Percentiles rank a stretch among this genome's conserved stretches.
These are phyloP conservation scores for Sphaerulina vaccinii DNA, from an alignment of 2,329 filamentous ascomycete species.

Conservation along the genomic window DNA sequence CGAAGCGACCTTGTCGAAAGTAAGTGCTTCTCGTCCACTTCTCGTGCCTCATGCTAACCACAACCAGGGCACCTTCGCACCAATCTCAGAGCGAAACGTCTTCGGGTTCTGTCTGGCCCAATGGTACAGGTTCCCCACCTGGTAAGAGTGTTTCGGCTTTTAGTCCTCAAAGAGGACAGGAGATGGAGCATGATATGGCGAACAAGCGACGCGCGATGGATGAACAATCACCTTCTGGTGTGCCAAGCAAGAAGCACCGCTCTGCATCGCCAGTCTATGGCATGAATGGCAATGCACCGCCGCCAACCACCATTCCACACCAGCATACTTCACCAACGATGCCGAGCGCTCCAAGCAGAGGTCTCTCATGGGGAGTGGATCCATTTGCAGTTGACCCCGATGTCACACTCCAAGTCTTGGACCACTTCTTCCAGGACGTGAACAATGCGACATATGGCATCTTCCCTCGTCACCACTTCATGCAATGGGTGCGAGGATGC, in stretches of 20 bases:
- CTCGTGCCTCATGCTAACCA: constrained; percentile 23
- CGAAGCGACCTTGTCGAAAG: constrained; percentile 81
- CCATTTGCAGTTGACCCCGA: constrained; percentile 54
- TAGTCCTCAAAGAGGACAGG: constrained; percentile 15
- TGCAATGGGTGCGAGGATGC: constrained; percentile 55
- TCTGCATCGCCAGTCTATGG: constrained; percentile 30
- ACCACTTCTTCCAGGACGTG: constrained; percentile 58
- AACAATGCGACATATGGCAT: constrained; percentile 57
- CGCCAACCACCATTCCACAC: constrained; percentile 6
- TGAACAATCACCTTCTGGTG: constrained; percentile 25
- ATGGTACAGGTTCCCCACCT: constrained; percentile 26
- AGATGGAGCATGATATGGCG: constrained; percentile 25
- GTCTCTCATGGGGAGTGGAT: constrained; percentile 49
- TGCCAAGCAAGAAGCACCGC: constrained; percentile 33
- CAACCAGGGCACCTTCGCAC: constrained; percentile 29
- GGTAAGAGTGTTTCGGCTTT: constrained; percentile 25
- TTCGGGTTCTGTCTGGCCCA: constrained; percentile 27
- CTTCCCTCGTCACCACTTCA: constrained; percentile 56
- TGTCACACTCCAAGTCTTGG: constrained; percentile 52
- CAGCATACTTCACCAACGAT: constrained; percentile 28
- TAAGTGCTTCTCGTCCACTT: constrained; percentile 40
- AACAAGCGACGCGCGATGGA: constrained; percentile 33
- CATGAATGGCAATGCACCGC: constrained; percentile 9
- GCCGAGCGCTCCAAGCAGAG: constrained; percentile 34
- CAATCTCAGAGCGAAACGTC: constrained; percentile 28